Evolutionary conservation across 495 filamentous ascomycete genomes (phyloP), one percentile per base, ranked within the genome.

Genomic region (Physcia stellaris): DNA sequence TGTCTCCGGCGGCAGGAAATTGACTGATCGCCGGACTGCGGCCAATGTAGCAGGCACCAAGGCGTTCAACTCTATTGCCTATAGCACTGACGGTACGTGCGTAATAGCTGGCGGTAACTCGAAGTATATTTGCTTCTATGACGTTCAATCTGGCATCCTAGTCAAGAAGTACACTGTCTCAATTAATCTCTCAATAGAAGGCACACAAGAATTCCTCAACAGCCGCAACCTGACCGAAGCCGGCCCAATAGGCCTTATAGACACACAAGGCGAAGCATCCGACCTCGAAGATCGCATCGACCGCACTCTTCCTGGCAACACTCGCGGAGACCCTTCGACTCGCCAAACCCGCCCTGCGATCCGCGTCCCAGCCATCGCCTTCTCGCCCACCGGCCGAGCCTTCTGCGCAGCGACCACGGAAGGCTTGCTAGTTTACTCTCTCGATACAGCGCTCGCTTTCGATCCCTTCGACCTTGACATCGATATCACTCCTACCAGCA

Each of bases 51-150:
- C 82, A 1, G 85, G 85, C 22, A 94, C 80, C 28, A 98, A 96
- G 54, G 77, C 68, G 42, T 98, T 94, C 63, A 82, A 69, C 51
- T 81, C 79, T 37, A 77, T 98, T 45, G 73, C 74, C 28, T 98
- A 95, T 61, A 90, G 82, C 48, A 77, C 84, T 2, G 90, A 98
- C 50, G 92, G 90, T 28, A 79, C 73, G 39, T 95, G 87, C 55
- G 67, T 96, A 17, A 64, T 98, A 28, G 88, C 86, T 0, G 86
- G 70, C 34, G 90, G 90, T 4, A 94, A 86, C 59, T 94, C 84
- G 73, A 98, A 95, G 61, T 94, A 85, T 52, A 93, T 98, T 21
- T 96, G 92, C 52, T 63, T 98, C 38, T 98, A 98, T 57, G 86
- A 90, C 35, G 83, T 90, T 17, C 70, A 70, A 30, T 88, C 86